A percentile compares a stretch with the other conserved stretches of the same genome.
phyloP scores from a whole-genome alignment of 257 asterid species.

The Ehretia macrophylla region DNA sequence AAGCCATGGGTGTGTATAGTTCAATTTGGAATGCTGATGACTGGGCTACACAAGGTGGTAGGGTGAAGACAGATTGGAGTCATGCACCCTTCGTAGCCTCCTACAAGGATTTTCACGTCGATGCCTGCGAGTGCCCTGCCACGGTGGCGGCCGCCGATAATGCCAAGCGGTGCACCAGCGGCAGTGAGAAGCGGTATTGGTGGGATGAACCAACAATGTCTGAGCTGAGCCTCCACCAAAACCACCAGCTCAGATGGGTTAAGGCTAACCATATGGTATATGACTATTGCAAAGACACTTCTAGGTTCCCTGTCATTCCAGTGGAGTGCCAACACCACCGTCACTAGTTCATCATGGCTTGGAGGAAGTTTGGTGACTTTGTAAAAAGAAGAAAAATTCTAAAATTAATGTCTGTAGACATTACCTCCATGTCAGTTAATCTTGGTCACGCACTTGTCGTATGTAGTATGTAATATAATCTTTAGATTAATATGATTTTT shows the following conservation, averaged over 20 bases:
- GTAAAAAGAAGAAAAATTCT: slow-evolving; percentile 12
- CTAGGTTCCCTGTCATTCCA: slow-evolving; percentile 62
- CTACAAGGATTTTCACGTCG: slow-evolving; percentile 57
- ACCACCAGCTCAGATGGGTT: slow-evolving; percentile 88
- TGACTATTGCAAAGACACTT: slow-evolving; percentile 63
- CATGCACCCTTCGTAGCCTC: slow-evolving; percentile 77
- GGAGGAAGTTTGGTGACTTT: slow-evolving; percentile 2
- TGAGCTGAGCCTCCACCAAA: slow-evolving; percentile 66
- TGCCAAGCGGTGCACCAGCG: slow-evolving; percentile 48
- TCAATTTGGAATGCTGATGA: slow-evolving; percentile 94
- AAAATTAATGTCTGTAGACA: slow-evolving; percentile 3
- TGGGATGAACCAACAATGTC: slow-evolving; percentile 77
- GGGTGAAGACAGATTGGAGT: slow-evolving; percentile 83
- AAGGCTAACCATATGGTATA: slow-evolving; percentile 76
- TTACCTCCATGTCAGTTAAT: slow-evolving; percentile 24
- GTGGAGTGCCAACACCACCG: slow-evolving; percentile 77
- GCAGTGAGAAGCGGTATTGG: slow-evolving; percentile 43
- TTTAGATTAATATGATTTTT: background rate
- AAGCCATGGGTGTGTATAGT: slow-evolving; percentile 83
- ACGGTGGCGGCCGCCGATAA: slow-evolving; percentile 37
- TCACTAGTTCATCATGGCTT: slow-evolving; percentile 18
- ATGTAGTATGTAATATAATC: slow-evolving; percentile 14
- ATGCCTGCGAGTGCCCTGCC: slow-evolving; percentile 57
- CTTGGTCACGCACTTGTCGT: background rate
- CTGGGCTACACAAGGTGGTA: slow-evolving; percentile 95